Evolutionary conservation across 345 rosid species (phyloP), one percentile per base, ranked within the genome.

Genomic region (Aquilaria yunnanensis): DNA sequence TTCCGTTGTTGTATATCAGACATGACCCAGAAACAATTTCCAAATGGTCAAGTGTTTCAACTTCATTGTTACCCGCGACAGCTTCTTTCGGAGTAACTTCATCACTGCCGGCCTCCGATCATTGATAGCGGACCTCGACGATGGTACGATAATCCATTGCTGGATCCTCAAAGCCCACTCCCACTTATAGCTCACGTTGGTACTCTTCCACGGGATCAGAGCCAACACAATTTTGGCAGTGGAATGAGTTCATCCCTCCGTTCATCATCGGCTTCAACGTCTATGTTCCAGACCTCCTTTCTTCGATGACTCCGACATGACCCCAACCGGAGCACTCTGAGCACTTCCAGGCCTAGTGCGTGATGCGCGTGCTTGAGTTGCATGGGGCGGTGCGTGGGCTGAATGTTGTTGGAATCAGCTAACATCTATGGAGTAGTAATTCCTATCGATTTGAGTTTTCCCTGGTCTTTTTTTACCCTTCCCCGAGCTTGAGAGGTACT

Each of bases 151-250:
- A 74, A 69, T 88, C 74, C 98, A 92, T 73, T 81, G 88, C 63
- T 92, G 98, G 98, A 67, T 77, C 75, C 98, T 96, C 14, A 80
- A 63, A 49, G 29, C 62, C 30, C 85, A 77, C 76, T 12, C 50
- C 57, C 67, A 69, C 3, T 37, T 69, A 34, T 86, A 78, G 67
- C 88, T 82, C 60, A 72, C 86, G 1, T 78, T 92, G 4, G 62
- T 86, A 48, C 83, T 92, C 34, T 74, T 92, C 72, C 98, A 92
- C 70, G 96, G 98, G 61, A 72, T 89, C 70, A 95, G 98, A 51
- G 95, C 96, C 78, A 89, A 92, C 74, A 90, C 98, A 63, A 85
- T 87, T 23, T 96, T 92, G 96, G 98, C 98, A 92, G 67, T 89
- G 90, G 86, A 70, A 65, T 49, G 68, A 70, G 56, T 76, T 89